Percentiles rank a stretch among this genome's conserved stretches.
Evolutionary conservation across 148 eudicot species (phyloP).

Genomic region (Rhododendron simsii): DNA sequence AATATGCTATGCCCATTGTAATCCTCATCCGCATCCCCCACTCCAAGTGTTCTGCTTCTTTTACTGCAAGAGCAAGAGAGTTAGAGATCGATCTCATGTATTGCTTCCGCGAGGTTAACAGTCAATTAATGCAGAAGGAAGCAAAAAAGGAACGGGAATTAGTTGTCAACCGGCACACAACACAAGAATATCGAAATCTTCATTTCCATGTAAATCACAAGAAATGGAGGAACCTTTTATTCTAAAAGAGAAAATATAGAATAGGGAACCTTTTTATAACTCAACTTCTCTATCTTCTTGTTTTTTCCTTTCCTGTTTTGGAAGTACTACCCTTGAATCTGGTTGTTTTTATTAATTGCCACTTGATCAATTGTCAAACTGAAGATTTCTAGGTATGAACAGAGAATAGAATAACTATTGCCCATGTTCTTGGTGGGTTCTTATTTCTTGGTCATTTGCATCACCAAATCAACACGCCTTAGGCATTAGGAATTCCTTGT

Average conservation of each 20-base stretch:
- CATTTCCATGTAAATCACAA: background rate
- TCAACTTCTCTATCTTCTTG: background rate
- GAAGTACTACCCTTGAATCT: background rate
- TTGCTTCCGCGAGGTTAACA: background rate
- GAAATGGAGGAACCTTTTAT: background rate
- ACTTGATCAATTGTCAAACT: background rate
- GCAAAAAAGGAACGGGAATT: background rate
- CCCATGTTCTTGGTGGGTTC: background rate
- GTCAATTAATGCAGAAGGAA: background rate
- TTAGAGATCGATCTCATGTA: background rate
- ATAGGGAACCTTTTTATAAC: background rate
- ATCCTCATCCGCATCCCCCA: constrained; percentile 74
- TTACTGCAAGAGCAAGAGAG: constrained; percentile 37
- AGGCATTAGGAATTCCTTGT: background rate
- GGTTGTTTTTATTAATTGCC: background rate
- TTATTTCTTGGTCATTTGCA: background rate
- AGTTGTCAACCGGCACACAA: background rate
- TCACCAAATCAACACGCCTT: background rate
- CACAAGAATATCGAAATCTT: background rate
- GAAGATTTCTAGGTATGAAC: background rate
- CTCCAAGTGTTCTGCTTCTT: constrained; percentile 92
- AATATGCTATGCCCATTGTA: constrained; percentile 83
- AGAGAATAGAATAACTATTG: background rate
- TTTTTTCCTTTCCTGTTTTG: background rate
- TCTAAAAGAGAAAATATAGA: background rate